A percentile compares a stretch with the other conserved stretches of the same genome.
Conservation (phyloP, 305 asterid species). For the Solanum chacoense region DNA sequence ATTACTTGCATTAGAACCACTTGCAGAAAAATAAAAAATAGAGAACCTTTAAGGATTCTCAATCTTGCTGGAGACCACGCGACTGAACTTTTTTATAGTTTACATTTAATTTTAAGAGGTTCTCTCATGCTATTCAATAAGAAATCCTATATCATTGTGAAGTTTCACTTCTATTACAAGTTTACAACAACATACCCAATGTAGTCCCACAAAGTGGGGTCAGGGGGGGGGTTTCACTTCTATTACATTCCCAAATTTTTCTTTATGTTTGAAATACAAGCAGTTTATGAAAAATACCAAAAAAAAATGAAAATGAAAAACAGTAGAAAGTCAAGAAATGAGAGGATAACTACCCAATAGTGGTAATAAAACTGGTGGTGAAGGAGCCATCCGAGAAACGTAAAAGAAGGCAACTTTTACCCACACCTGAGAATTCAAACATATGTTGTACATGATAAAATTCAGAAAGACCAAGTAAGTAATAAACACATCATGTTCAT, state of each 20-base stretch:
- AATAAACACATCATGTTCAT: not conserved
- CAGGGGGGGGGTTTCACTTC: not conserved
- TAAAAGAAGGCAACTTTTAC: constrained; percentile 98
- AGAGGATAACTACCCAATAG: constrained; percentile 53
- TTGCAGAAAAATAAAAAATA: not conserved
- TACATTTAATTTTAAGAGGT: not conserved
- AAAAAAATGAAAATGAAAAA: not conserved
- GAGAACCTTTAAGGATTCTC: not conserved
- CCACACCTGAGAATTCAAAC: constrained; percentile 5
- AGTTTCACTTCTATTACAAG: not conserved
- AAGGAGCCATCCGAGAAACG: constrained; percentile 98
- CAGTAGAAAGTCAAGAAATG: not conserved
- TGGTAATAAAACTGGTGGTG: constrained; percentile 93
- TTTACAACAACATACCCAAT: not conserved
- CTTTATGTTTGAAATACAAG: not conserved
- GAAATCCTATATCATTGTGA: not conserved
- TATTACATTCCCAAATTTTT: not conserved
- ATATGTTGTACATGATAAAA: not conserved
- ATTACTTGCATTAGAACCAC: not conserved
- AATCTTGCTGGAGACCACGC: not conserved
- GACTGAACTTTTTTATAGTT: not conserved
- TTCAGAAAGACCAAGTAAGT: not conserved
- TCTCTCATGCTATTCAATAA: not conserved
- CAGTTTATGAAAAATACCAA: not conserved
- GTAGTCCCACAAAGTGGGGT: not conserved